Percentiles rank a stretch among this genome's conserved stretches.
phyloP scores from a whole-genome alignment of 495 filamentous ascomycete genomes.

The Corynascus novoguineensis region DNA sequence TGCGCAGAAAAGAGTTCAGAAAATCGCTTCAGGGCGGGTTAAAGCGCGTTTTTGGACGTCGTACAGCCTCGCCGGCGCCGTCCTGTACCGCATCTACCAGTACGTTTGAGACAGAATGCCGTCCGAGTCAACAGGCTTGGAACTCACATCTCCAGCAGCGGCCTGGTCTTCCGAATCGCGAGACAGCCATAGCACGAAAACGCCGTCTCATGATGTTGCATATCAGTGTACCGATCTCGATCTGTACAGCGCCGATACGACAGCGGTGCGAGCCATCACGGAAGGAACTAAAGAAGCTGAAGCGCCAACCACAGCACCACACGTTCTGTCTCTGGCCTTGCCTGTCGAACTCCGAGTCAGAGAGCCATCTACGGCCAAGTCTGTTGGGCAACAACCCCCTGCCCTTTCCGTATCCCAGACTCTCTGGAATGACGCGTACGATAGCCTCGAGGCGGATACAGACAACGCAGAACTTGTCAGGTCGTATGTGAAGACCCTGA shows the following conservation, averaged over 20 bases:
- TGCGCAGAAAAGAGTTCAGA: background rate
- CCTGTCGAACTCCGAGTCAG: constrained; percentile 2
- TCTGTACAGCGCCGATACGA: background rate
- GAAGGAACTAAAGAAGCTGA: constrained; percentile 1
- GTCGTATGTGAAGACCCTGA: constrained; percentile 21
- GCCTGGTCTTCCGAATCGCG: too few relatives aligned
- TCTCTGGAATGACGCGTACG: constrained; percentile 26
- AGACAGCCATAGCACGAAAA: constrained; percentile 1
- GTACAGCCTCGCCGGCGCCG: constrained; percentile 3
- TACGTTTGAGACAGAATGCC: constrained; percentile 12
- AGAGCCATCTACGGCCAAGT: constrained; percentile 1
- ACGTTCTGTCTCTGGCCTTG: background rate
- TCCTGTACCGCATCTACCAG: constrained; percentile 1
- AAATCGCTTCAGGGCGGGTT: constrained; percentile 1
- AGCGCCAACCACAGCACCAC: constrained; percentile 6
- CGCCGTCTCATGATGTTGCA: constrained; percentile 1
- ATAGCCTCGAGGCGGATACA: constrained; percentile 16
- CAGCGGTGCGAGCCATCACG: constrained; percentile 3
- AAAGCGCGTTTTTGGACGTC: background rate
- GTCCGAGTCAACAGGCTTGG: background rate
- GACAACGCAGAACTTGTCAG: constrained; percentile 18
- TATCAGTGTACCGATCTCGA: background rate
- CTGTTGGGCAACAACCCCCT: constrained; percentile 8
- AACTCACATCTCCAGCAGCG: constrained; percentile 10
- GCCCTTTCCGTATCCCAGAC: constrained; percentile 12